Evolutionary conservation across 176 grass and related monocot genomes (phyloP), one percentile per base, ranked within the genome.

Genomic region (Themeda triandra): DNA sequence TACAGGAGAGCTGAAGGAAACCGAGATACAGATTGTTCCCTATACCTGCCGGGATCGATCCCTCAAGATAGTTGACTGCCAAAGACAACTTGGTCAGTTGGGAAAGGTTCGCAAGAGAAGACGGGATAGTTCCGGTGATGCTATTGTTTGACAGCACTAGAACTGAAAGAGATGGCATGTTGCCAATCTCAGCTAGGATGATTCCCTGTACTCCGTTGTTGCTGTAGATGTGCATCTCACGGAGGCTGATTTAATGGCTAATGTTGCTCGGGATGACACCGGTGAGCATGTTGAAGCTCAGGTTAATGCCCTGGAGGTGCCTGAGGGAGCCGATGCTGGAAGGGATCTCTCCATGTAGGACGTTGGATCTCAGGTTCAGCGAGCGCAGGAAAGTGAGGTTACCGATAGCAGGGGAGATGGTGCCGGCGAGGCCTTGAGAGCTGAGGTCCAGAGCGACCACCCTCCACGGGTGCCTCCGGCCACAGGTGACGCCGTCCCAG

Each of bases 211-310:
- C 8, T 13, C 54, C 58, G 2, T 23, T 37, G 41, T 84, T 65
- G 29, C 18, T 3, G 8, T 21, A 3, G 5, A 76, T 84, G 14
- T 0, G 0, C 30, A 76, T 76, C 6, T 0, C 31, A 42, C 14
- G 36, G 30, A 84, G 82, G 71, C 14, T 27, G 21, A 6, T 76
- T 42, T 72, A 54, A 15, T 2, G 59, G 60, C 82, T 84, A 0
- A 84, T 76, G 72, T 84, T 84, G 9, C 60, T 30, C 12, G 82
- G 72, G n/a, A 76, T 84, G 5, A 3, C 14, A 12, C 80, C 27
- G 0, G 44, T 45, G 44, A 73, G 19, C 67, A 33, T 45, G 19
- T 83, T 83, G 3, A 13, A 2, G 32, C 4, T 5, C 25, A 83
- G 25, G 69, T 70, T 12, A 18, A 75, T 12, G 70, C 23, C 45